Evolutionary conservation across 352 stramenopile species (phyloP).

Genomic region (Globisporangium solare): DNA sequence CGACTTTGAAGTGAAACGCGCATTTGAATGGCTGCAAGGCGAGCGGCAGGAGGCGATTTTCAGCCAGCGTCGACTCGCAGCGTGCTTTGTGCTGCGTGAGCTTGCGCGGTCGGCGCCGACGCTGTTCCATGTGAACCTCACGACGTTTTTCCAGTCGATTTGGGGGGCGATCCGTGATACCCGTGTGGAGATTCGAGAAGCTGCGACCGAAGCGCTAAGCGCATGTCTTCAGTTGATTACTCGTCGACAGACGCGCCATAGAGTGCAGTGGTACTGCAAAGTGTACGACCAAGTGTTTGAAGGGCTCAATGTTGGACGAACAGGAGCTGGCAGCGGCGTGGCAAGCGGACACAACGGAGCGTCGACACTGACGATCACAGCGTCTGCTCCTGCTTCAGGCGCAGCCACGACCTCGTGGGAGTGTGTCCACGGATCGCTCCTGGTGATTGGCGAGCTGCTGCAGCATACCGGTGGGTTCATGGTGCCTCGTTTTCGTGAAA

Average conservation of each 20-base stretch:
- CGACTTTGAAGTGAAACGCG: slow-evolving; percentile 90
- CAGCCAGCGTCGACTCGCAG: slow-evolving; percentile 69
- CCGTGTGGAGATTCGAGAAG: slow-evolving; percentile 76
- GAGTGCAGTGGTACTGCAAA: slow-evolving; percentile 91
- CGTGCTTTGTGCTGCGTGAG: slow-evolving; percentile 85
- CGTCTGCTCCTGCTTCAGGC: slow-evolving; percentile 6
- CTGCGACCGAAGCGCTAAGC: slow-evolving; percentile 75
- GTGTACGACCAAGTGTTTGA: slow-evolving; percentile 90
- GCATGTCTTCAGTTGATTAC: slow-evolving; percentile 88
- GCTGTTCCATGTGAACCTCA: slow-evolving; percentile 89
- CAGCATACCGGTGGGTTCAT: slow-evolving; percentile 96
- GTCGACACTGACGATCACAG: slow-evolving; percentile 11
- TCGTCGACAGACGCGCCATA: slow-evolving; percentile 69
- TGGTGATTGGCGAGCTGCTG: slow-evolving; percentile 94
- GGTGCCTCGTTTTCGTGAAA: slow-evolving; percentile 94
- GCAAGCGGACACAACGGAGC: slow-evolving; percentile 14
- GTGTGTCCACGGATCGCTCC: slow-evolving; percentile 92
- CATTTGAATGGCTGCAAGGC: slow-evolving; percentile 87
- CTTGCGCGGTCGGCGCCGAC: slow-evolving; percentile 84
- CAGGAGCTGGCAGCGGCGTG: slow-evolving; percentile 27
- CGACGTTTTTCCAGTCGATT: slow-evolving; percentile 92
- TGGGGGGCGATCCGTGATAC: slow-evolving; percentile 78
- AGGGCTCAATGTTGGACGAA: slow-evolving; percentile 38
- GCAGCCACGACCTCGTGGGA: slow-evolving; percentile 50
- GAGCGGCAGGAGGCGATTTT: slow-evolving; percentile 62